Percentiles rank a stretch among this genome's conserved stretches.
These are phyloP conservation scores for Nitzschia putrida DNA, from an alignment of 108 stramenopile species.

Conservation along the genomic window DNA sequence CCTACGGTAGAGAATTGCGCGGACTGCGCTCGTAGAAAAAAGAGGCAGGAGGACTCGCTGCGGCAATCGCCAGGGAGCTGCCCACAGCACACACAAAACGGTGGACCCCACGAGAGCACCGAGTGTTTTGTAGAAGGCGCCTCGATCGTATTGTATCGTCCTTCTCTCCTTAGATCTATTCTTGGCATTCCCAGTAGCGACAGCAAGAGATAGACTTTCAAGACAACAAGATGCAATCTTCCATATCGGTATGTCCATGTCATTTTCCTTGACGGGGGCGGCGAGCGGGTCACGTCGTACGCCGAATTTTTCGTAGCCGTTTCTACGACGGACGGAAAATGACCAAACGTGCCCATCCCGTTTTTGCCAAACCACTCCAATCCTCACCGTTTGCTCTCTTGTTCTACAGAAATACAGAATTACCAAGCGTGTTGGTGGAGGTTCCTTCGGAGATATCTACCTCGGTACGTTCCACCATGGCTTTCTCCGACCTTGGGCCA, in stretches of 20 bases:
- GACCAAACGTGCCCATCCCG: neutral
- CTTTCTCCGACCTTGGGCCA: neutral
- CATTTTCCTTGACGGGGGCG: neutral
- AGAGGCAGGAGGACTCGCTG: no score
- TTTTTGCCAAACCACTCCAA: neutral
- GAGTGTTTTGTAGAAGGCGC: no score
- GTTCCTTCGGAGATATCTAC: slow-evolving; percentile 99
- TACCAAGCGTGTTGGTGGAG: slow-evolving; percentile 97
- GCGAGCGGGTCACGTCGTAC: no score
- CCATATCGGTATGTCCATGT: slow-evolving; percentile 46
- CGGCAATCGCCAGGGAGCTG: no score
- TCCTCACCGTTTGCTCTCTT: neutral
- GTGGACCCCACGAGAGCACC: no score
- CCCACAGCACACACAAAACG: no score
- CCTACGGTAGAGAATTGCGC: no score
- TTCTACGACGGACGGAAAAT: neutral
- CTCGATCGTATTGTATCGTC: no score
- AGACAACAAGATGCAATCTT: slow-evolving; percentile 43
- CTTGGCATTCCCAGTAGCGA: no score
- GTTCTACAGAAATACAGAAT: slow-evolving; percentile 90
- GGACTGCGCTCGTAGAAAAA: no score
- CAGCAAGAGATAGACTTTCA: neutral
- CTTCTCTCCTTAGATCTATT: no score
- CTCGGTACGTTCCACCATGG: slow-evolving; percentile 46
- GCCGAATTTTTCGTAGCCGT: slow-evolving; percentile 1